phyloP scores from a whole-genome alignment of 768 basidiomycete genomes.

The Holtermanniella nyarrowii region DNA sequence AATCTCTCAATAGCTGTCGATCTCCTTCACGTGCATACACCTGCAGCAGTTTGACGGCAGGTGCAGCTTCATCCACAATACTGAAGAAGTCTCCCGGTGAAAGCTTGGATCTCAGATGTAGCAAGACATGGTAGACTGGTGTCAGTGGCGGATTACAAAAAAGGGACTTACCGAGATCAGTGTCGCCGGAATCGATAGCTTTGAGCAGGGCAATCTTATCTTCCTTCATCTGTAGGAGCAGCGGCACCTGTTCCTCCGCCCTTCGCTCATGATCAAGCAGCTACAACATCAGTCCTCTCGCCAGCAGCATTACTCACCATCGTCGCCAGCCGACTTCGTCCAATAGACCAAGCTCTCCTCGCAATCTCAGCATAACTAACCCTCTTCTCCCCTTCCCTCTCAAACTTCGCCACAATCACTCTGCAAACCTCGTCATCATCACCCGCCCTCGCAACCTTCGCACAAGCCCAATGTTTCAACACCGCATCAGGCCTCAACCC shows the following conservation, averaged over 20 bases:
- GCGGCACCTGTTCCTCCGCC: constrained; percentile 83
- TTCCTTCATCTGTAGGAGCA: constrained; percentile 90
- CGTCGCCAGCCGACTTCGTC: constrained; percentile 67
- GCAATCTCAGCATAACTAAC: constrained; percentile 95
- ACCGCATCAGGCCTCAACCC: constrained; percentile 74
- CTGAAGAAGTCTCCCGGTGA: constrained; percentile 87
- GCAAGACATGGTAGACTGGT: constrained; percentile 82
- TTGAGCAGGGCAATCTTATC: constrained; percentile 76
- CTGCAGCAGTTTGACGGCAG: constrained; percentile 70
- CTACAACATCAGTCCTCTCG: constrained; percentile 42
- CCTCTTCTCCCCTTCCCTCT: constrained; percentile 56
- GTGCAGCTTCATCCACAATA: constrained; percentile 74
- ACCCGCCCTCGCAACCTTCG: constrained; percentile 66
- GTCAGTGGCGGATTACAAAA: not conserved
- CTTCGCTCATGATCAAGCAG: constrained; percentile 81
- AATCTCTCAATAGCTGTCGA: constrained; percentile 82
- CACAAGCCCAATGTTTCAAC: constrained; percentile 89
- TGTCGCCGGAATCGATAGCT: constrained; percentile 89
- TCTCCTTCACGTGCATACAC: constrained; percentile 87
- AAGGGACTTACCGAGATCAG: constrained; percentile 66
- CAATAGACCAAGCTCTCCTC: constrained; percentile 81
- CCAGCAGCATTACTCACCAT: constrained; percentile 48
- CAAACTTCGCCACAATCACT: constrained; percentile 81
- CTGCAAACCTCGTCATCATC: constrained; percentile 71
- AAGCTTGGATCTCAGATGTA: constrained; percentile 72